phyloP scores from a whole-genome alignment of 2,329 filamentous ascomycete species.

The Aspergillus quadrilineatus region DNA sequence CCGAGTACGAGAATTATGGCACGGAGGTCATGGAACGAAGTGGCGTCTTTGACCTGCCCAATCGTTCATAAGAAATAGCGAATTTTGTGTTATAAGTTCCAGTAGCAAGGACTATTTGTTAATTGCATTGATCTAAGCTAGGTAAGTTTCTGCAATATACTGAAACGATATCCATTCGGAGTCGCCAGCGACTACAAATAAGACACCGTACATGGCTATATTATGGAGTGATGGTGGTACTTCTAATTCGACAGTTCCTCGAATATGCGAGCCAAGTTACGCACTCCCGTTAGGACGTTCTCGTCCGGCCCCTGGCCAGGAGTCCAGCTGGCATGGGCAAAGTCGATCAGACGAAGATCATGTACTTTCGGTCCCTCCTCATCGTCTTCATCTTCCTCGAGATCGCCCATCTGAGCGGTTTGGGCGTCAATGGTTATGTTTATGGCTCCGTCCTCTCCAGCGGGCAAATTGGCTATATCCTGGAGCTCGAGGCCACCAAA shows the following conservation, averaged over 20 bases:
- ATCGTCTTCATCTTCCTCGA: slow-evolving; percentile 57
- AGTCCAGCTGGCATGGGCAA: slow-evolving; percentile 86
- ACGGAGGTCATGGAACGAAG: too few relatives aligned
- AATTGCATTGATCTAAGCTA: slow-evolving; percentile 4
- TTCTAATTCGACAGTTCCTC: slow-evolving; percentile 55
- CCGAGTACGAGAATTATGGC: too few relatives aligned
- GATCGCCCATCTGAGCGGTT: slow-evolving; percentile 45
- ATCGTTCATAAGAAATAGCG: neutral
- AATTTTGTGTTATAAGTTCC: neutral
- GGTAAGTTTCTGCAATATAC: neutral
- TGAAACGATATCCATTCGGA: neutral
- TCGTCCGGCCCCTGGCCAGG: slow-evolving; percentile 82
- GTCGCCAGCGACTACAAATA: slow-evolving; percentile 30
- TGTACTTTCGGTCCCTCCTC: slow-evolving; percentile 65
- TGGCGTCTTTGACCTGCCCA: too few relatives aligned
- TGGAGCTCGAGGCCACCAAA: slow-evolving; percentile 18
- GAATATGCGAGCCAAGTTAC: slow-evolving; percentile 70
- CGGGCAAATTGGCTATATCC: slow-evolving; percentile 33
- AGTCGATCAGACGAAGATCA: slow-evolving; percentile 87
- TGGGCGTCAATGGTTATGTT: slow-evolving; percentile 38
- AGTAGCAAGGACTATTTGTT: neutral
- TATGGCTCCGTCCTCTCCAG: slow-evolving; percentile 31
- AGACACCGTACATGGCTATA: neutral
- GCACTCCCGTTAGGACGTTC: slow-evolving; percentile 73
- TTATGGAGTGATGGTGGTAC: slow-evolving; percentile 7